Evolutionary conservation across 2,329 filamentous ascomycete species (phyloP).

Genomic region (Cryphonectria radicalis): DNA sequence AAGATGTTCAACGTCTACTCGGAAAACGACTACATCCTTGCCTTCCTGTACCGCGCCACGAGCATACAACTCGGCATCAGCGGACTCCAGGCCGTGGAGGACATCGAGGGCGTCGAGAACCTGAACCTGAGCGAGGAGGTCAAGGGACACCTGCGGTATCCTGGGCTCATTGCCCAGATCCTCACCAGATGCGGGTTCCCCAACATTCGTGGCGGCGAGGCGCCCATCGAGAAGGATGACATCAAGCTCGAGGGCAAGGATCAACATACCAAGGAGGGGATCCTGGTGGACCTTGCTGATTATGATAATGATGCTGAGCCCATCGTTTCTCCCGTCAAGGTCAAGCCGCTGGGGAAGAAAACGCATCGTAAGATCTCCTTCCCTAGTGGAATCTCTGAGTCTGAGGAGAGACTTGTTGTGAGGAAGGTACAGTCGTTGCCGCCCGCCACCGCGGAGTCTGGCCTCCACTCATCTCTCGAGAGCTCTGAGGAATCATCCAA

Average conservation of each 20-base stretch:
- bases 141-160: constrained; percentile 44
- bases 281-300: constrained; percentile 50
- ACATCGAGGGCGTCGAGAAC: constrained; percentile 67
- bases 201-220: constrained; percentile 47
- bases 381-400: constrained; percentile 17
- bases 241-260: constrained; percentile 41
- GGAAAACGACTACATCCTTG: constrained; percentile 84
- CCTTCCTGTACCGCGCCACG: constrained; percentile 83
- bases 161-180: constrained; percentile 53
- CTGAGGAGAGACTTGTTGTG: constrained; percentile 19
- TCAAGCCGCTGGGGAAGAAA: constrained; percentile 20
- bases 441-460: background rate
- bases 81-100: constrained; percentile 74
- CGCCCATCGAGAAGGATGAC: constrained; percentile 54
- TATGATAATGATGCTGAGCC: constrained; percentile 42
- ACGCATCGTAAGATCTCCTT: constrained; percentile 23
- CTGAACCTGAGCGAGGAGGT: constrained; percentile 58
- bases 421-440: constrained; percentile 23
- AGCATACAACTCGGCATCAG: constrained; percentile 83
- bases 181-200: constrained; percentile 57
- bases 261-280: constrained; percentile 37
- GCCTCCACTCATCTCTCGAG: background rate
- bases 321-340: constrained; percentile 15
- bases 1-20: constrained; percentile 88
- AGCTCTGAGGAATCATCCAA: background rate